A percentile compares a stretch with the other conserved stretches of the same genome.
Evolutionary conservation across 192 early-diverging fungal species (phyloP).

Genomic region (Phlyctochytrium planicorne): DNA sequence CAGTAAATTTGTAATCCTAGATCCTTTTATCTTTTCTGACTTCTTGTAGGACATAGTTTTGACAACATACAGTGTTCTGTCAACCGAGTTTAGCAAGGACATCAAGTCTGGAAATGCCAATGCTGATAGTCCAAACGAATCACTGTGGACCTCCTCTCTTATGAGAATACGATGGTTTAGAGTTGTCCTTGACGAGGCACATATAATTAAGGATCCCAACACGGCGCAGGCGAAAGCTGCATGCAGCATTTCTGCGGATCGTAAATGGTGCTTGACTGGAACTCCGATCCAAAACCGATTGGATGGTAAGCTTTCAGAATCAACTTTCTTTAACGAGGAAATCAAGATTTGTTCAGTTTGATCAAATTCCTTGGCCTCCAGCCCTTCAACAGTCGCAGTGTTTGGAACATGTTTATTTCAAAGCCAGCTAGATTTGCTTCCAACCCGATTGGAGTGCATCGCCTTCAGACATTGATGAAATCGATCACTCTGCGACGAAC

Average conservation of each 20-base stretch:
- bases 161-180: conserved; percentile 77
- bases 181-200: conserved; percentile 92
- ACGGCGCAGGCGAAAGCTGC: conserved; percentile 76
- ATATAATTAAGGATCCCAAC: conserved; percentile 81
- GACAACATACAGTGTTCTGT: conserved; percentile 69
- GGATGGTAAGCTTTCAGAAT: conserved; percentile 40
- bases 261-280: conserved; percentile 89
- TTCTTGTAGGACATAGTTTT: conserved; percentile 60
- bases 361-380: conserved; percentile 76
- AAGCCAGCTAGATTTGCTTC: conserved; percentile 31
- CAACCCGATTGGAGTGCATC: conserved; percentile 30
- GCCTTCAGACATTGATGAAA: conserved; percentile 67
- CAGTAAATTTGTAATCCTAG: conserved; percentile 42
- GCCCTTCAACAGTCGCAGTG: conserved; percentile 52
- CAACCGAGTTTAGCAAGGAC: conserved; percentile 51
- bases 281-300: conserved; percentile 84
- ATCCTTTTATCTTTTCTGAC: conserved; percentile 7
- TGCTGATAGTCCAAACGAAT: conserved; percentile 9
- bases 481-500: conserved; percentile 81
- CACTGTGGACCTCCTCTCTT: conserved; percentile 37
- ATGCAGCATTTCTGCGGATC: conserved; percentile 59
- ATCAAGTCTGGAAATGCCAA: conserved; percentile 19
- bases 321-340: conserved; percentile 17
- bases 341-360: conserved; percentile 77
- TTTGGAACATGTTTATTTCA: conserved; percentile 38